These are phyloP conservation scores for Alternaria angustiovoidea DNA, from an alignment of 2,329 filamentous ascomycete genomes.

Conservation along the genomic window DNA sequence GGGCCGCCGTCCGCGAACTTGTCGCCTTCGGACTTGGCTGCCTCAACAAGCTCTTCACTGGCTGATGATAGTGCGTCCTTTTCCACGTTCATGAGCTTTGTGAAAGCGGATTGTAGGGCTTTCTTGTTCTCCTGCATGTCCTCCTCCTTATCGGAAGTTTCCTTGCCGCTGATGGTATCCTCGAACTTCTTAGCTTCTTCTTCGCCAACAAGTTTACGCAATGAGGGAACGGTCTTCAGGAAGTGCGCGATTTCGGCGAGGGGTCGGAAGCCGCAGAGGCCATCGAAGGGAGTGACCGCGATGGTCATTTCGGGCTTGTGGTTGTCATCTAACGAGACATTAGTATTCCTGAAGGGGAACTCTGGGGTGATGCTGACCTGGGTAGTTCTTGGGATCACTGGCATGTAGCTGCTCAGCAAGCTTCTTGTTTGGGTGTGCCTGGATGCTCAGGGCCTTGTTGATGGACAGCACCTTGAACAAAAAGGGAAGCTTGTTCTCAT, in stretches of 20 bases:
- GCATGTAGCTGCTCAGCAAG: slow-evolving; percentile 88
- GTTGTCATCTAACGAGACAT: slow-evolving; percentile 75
- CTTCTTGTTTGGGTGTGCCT: slow-evolving; percentile 96
- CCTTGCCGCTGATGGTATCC: slow-evolving; percentile 60
- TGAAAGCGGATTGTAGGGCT: slow-evolving; percentile 78
- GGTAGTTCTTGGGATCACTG: slow-evolving; percentile 90
- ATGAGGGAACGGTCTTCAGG: slow-evolving; percentile 68
- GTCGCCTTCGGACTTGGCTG: slow-evolving; percentile 72
- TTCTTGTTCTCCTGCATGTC: slow-evolving; percentile 71
- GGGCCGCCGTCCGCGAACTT: slow-evolving; percentile 80
- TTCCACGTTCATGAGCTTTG: slow-evolving; percentile 79
- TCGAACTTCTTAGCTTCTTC: slow-evolving; percentile 58
- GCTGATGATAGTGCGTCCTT: slow-evolving; percentile 70
- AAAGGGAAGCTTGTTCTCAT: slow-evolving; percentile 86
- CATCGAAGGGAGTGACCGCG: slow-evolving; percentile 94
- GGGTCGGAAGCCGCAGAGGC: slow-evolving; percentile 93
- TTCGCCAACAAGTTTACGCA: slow-evolving; percentile 58
- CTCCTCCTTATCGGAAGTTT: slow-evolving; percentile 56
- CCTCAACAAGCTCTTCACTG: slow-evolving; percentile 72
- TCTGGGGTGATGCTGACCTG: slow-evolving; percentile 47
- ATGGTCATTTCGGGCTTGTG: slow-evolving; percentile 99
- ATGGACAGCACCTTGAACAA: slow-evolving; percentile 98
- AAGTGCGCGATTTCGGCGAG: slow-evolving; percentile 88
- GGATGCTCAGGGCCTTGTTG: slow-evolving; percentile 94
- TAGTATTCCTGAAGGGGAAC: not conserved